Conservation (phyloP, 2,329 filamentous ascomycete species). For the Alternaria consortialis region DNA sequence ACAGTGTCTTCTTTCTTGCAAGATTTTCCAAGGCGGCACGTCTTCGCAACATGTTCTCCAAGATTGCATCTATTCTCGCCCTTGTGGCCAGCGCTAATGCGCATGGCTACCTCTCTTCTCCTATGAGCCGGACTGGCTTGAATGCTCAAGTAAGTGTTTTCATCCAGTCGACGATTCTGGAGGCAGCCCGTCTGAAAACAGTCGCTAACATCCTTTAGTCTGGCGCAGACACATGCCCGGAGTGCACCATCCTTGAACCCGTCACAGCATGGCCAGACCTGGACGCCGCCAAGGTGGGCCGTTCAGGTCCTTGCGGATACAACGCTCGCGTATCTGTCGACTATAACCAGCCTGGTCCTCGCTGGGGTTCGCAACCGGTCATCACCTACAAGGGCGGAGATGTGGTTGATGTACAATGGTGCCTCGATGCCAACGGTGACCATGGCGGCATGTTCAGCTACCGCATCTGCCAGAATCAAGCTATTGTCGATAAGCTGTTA, state of each 20-base stretch:
- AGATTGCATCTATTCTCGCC: slow-evolving; percentile 24
- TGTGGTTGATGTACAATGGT: slow-evolving; percentile 46
- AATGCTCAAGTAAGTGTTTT: slow-evolving; percentile 37
- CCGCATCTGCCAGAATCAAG: slow-evolving; percentile 47
- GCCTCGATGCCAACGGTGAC: slow-evolving; percentile 46
- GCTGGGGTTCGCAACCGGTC: slow-evolving; percentile 42
- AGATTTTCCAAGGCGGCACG: background rate
- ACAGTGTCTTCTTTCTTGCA: background rate
- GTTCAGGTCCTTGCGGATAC: slow-evolving; percentile 47
- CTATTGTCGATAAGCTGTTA: slow-evolving; percentile 44
- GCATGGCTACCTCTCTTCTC: slow-evolving; percentile 44
- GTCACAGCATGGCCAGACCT: slow-evolving; percentile 47
- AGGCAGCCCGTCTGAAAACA: too few species aligned
- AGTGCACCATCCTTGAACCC: slow-evolving; percentile 47
- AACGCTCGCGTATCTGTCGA: slow-evolving; percentile 48
- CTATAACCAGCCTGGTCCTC: slow-evolving; percentile 45
- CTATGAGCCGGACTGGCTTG: slow-evolving; percentile 47
- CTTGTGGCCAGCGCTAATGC: slow-evolving; percentile 34
- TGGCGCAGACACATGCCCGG: slow-evolving; percentile 45
- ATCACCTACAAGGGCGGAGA: slow-evolving; percentile 44
- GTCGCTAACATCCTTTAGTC: slow-evolving; percentile 13
- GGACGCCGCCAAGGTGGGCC: slow-evolving; percentile 38
- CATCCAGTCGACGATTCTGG: background rate
- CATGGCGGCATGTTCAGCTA: slow-evolving; percentile 49
- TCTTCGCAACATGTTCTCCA: slow-evolving; percentile 28